Conservation (phyloP, 2,329 filamentous ascomycete species). For the Tolypocladium tropicale region DNA sequence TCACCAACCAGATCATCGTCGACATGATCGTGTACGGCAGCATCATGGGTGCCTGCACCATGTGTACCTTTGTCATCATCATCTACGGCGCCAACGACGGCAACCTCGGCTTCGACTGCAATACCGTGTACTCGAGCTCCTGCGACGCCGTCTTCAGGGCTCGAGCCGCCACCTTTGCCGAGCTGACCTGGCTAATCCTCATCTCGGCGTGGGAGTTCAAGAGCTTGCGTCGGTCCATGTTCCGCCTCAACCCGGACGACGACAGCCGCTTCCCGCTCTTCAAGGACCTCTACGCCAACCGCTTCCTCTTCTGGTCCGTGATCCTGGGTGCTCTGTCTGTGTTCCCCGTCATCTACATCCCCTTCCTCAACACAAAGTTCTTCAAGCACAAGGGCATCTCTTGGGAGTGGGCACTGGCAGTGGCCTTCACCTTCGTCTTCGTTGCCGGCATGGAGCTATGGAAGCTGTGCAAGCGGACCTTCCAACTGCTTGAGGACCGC, state of each 20-base stretch:
- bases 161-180: conserved; percentile 62
- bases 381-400: conserved; percentile 63
- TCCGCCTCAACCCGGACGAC: conserved; percentile 50
- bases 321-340: conserved; percentile 49
- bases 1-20: conserved; percentile 65
- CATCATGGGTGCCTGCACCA: conserved; percentile 63
- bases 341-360: conserved; percentile 63
- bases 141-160: conserved; percentile 58
- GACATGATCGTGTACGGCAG: conserved; percentile 74
- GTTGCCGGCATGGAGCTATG: conserved; percentile 59
- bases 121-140: conserved; percentile 42
- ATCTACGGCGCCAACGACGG: conserved; percentile 46
- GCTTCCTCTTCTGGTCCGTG: conserved; percentile 60
- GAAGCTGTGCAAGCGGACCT: conserved; percentile 57
- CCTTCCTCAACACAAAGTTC: conserved; percentile 56
- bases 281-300: conserved; percentile 57
- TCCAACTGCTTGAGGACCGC: conserved; percentile 40
- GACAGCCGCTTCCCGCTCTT: conserved; percentile 42
- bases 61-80: conserved; percentile 56
- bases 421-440: conserved; percentile 54
- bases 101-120: conserved; percentile 51
- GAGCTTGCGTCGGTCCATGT: conserved; percentile 60
- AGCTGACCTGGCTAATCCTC: conserved; percentile 63
- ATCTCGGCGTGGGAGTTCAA: conserved; percentile 73
- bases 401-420: conserved; percentile 66